A percentile compares a stretch with the other conserved stretches of the same genome.
phyloP scores from a whole-genome alignment of 2,329 filamentous ascomycete species.

The Cladophialophora carrionii region DNA sequence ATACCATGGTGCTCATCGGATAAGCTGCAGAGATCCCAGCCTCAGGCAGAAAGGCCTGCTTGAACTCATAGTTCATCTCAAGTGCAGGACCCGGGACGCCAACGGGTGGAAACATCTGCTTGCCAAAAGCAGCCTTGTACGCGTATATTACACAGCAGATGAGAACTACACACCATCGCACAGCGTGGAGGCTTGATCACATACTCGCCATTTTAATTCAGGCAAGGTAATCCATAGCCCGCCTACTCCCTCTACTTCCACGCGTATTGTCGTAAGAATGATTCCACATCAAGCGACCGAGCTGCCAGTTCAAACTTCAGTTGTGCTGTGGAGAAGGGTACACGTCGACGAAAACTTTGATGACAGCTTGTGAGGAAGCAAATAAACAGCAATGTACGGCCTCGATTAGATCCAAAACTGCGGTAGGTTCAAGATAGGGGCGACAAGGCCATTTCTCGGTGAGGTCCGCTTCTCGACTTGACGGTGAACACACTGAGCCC shows the following conservation, averaged over 20 bases:
- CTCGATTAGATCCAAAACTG: neutral
- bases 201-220: neutral
- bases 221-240: neutral
- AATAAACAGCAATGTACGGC: neutral
- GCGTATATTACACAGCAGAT: slow-evolving; percentile 57
- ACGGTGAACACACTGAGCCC: neutral
- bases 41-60: slow-evolving; percentile 50
- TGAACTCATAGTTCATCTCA: slow-evolving; percentile 51
- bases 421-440: neutral
- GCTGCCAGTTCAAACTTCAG: neutral
- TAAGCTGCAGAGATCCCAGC: slow-evolving; percentile 50
- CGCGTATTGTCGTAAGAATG: neutral
- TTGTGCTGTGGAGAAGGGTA: neutral
- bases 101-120: slow-evolving; percentile 56
- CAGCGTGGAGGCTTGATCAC: neutral
- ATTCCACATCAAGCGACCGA: neutral
- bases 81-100: slow-evolving; percentile 54
- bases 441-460: neutral
- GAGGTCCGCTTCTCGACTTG: neutral
- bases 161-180: slow-evolving; percentile 41
- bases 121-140: slow-evolving; percentile 55
- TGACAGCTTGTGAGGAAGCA: neutral
- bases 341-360: neutral
- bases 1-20: slow-evolving; percentile 56
- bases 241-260: neutral